Evolutionary conservation across 805 yeast genomes (phyloP).

Genomic region (Spencermartinsiella europaea): DNA sequence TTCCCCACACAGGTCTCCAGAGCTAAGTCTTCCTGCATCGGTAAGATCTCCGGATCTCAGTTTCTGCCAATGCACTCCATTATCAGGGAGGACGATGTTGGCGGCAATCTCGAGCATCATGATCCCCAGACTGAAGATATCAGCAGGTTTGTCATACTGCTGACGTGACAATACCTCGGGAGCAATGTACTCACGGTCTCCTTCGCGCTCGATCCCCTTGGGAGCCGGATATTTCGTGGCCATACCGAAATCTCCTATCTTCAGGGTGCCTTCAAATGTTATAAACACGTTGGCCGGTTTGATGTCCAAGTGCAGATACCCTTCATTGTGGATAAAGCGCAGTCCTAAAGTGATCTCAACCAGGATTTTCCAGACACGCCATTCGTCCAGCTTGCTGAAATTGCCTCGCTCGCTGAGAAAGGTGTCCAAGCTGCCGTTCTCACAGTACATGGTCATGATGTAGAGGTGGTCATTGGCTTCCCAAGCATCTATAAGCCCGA

Average conservation of each 20-base stretch:
- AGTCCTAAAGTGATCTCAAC: slow-evolving; percentile 79
- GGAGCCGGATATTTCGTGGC: slow-evolving; percentile 71
- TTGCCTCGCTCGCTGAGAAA: slow-evolving; percentile 76
- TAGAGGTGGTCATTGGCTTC: slow-evolving; percentile 66
- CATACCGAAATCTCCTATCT: slow-evolving; percentile 96
- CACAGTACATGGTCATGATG: slow-evolving; percentile 93
- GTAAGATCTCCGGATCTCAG: slow-evolving; percentile 90
- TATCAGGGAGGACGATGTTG: slow-evolving; percentile 88
- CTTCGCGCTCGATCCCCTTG: slow-evolving; percentile 77
- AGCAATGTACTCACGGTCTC: slow-evolving; percentile 95
- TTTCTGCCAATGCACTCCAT: slow-evolving; percentile 96
- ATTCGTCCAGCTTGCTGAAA: slow-evolving; percentile 79
- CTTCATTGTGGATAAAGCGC: slow-evolving; percentile 68
- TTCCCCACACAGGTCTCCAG: slow-evolving; percentile 50
- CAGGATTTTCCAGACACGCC: slow-evolving; percentile 95
- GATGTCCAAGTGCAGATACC: slow-evolving; percentile 80
- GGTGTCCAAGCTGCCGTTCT: slow-evolving; percentile 82
- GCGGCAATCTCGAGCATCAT: slow-evolving; percentile 95
- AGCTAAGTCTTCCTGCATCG: slow-evolving; percentile 80
- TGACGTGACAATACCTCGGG: slow-evolving; percentile 87
- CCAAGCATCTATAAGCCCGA: slow-evolving; percentile 82
- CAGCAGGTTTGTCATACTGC: slow-evolving; percentile 86
- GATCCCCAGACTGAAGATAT: slow-evolving; percentile 88
- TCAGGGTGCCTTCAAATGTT: slow-evolving; percentile 89
- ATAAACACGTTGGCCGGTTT: slow-evolving; percentile 94